Conservation (phyloP, 2,329 filamentous ascomycete species). For the Fusarium pseudonygamai region DNA sequence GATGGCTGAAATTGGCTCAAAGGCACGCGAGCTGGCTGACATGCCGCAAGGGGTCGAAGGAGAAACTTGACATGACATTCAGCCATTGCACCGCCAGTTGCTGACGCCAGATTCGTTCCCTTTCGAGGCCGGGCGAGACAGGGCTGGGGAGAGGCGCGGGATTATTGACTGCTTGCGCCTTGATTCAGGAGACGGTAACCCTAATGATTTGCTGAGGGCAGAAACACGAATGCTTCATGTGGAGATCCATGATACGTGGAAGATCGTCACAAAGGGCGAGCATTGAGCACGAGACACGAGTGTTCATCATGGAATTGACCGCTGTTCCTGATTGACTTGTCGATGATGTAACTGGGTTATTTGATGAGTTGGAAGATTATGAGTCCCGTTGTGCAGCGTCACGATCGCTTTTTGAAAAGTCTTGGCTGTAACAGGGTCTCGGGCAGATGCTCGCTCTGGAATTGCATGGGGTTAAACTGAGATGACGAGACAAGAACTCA, state of each 20-base stretch:
- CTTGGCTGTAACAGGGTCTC: slow-evolving; percentile 38
- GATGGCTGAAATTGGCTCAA: slow-evolving; percentile 29
- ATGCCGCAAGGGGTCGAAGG: background rate
- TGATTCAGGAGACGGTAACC: slow-evolving; percentile 1
- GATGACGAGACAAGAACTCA: slow-evolving; percentile 1
- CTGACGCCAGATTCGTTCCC: background rate
- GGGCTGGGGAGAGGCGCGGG: slow-evolving; percentile 28
- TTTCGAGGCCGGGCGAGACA: slow-evolving; percentile 23
- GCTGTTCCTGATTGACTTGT: slow-evolving; percentile 20
- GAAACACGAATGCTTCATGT: slow-evolving; percentile 24
- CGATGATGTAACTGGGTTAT: slow-evolving; percentile 22
- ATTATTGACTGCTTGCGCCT: slow-evolving; percentile 22
- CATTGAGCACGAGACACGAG: background rate
- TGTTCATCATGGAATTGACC: slow-evolving; percentile 17
- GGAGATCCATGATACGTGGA: slow-evolving; percentile 30
- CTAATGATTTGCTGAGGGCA: slow-evolving; percentile 22
- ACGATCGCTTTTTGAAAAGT: slow-evolving; percentile 35
- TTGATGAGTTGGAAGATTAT: slow-evolving; percentile 22
- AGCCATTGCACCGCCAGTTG: slow-evolving; percentile 18
- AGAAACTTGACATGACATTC: slow-evolving; percentile 8
- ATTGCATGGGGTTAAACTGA: slow-evolving; percentile 19
- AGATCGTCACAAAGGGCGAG: slow-evolving; percentile 19
- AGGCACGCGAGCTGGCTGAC: slow-evolving; percentile 29
- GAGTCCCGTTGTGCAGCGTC: slow-evolving; percentile 22
- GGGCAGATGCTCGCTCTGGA: slow-evolving; percentile 28